Base-by-base conservation (phyloP, 192 early-diverging fungal genomes). In the Funneliformis mosseae region DNA sequence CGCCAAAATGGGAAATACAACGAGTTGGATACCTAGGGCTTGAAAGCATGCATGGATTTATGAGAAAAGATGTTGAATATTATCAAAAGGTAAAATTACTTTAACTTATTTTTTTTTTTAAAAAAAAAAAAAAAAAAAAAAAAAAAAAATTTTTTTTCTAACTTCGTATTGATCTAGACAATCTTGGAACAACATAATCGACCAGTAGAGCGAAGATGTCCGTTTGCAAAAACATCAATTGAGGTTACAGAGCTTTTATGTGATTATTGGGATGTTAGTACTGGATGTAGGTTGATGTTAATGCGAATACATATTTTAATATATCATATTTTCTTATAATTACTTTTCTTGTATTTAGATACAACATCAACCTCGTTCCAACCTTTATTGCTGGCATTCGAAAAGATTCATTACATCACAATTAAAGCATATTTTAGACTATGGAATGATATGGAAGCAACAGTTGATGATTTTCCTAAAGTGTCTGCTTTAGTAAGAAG, bases 221-320 rank as follows among this genome's bases (percentile, higher is more conserved):
- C 92, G 14, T 90, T 94, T 83, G 89, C 84, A 21, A 87, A 84
- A 83, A 88, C 90, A 12, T 84, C 84, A 33, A 83, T 88, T 38
- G 93, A 94, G 85, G 88, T 90, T 1, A 88, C 88, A 46, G 93
- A 94, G 68, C 78, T 94, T 18, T 75, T 94, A 45, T 85, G 84
- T 43, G 93, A 93, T 81, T 85, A 88, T 74, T 94, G 93, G 92
- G 89, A 92, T 70, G 85, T 94, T 48, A 84, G 83, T 48, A 85
- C 92, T 23, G 91, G 89, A 66, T 93, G 93, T 92, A 85, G 82
- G 85, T 76, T 33, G n/a, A n/a, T n/a, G n/a, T n/a, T n/a, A n/a
- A n/a, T n/a, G n/a, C n/a, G n/a, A n/a, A n/a, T 41, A 74, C 38
- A 72, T 46, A 21, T 6, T n/a, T 6, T 8, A 8, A 72, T 43